These are phyloP conservation scores for Podaxis mareebaensis DNA, from an alignment of 768 basidiomycete species.

Conservation along the genomic window DNA sequence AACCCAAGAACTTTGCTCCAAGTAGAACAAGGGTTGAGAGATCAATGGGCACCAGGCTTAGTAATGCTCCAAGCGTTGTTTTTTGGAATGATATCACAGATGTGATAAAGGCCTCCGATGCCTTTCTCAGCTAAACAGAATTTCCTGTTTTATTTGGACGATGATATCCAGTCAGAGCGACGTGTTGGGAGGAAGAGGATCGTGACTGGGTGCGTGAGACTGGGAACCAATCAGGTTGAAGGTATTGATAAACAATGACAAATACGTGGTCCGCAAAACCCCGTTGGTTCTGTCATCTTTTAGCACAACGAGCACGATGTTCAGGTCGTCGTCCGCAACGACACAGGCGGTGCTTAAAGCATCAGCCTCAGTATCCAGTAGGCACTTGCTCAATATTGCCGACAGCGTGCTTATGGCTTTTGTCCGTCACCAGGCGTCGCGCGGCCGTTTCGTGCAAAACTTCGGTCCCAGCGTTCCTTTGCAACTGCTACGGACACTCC, in stretches of 20 bases:
- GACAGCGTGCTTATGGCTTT: slow-evolving; percentile 2
- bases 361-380: slow-evolving; percentile 29
- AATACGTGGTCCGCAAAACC: slow-evolving; percentile 28
- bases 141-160: no score
- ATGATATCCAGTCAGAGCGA: no score
- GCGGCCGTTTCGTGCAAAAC: slow-evolving; percentile 36
- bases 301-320: slow-evolving; percentile 37
- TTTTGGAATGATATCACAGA: neutral
- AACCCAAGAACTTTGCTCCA: neutral
- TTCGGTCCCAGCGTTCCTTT: slow-evolving; percentile 43
- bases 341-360: slow-evolving; percentile 35
- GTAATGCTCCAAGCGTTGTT: neutral
- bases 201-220: neutral
- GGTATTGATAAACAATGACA: slow-evolving; percentile 5
- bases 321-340: slow-evolving; percentile 37
- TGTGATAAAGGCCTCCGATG: no score
- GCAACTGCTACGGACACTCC: slow-evolving; percentile 86
- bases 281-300: slow-evolving; percentile 23
- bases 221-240: neutral
- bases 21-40: neutral
- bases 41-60: neutral
- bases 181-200: neutral
- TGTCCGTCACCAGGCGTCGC: slow-evolving; percentile 23
- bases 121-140: no score
- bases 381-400: slow-evolving; percentile 12